A percentile compares a stretch with the other conserved stretches of the same genome.
phyloP scores from a whole-genome alignment of 306 rosid genomes.

The Sesbania bispinosa region DNA sequence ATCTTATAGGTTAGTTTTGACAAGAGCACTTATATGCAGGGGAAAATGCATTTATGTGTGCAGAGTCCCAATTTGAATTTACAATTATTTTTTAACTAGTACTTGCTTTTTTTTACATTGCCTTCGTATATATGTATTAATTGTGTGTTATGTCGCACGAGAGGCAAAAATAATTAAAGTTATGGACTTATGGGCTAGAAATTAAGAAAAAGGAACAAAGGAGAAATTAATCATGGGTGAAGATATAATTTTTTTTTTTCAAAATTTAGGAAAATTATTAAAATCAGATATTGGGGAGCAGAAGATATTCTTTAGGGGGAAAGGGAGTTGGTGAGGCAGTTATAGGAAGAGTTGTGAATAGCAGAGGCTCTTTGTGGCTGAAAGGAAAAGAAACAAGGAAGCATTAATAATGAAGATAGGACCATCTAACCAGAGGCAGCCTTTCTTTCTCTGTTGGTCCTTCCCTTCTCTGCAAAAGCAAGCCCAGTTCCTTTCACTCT shows the following conservation, averaged over 20 bases:
- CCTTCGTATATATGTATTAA: no score
- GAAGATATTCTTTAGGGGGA: slow-evolving; percentile 18
- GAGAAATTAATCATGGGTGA: not conserved
- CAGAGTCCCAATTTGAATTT: no score
- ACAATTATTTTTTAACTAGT: no score
- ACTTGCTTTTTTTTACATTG: no score
- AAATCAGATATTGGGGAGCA: not conserved
- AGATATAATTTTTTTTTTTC: not conserved
- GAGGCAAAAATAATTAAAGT: no score
- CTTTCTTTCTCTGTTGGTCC: slow-evolving; percentile 17
- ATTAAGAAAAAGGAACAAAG: not conserved
- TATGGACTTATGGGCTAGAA: no score
- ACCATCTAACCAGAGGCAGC: slow-evolving; percentile 33
- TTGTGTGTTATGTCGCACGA: no score
- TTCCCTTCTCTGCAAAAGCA: slow-evolving; percentile 11
- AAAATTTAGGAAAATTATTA: not conserved
- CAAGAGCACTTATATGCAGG: no score
- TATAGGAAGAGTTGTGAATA: slow-evolving; percentile 15
- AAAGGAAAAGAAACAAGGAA: slow-evolving; percentile 8
- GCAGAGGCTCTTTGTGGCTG: slow-evolving; percentile 32
- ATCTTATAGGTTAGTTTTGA: no score
- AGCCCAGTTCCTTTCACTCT: slow-evolving; percentile 5
- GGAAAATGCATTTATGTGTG: no score
- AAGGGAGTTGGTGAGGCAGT: slow-evolving; percentile 24
- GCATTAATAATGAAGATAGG: slow-evolving; percentile 28